Evolutionary conservation across 352 stramenopile genomes (phyloP).

Genomic region (Globisporangium okanoganense): DNA sequence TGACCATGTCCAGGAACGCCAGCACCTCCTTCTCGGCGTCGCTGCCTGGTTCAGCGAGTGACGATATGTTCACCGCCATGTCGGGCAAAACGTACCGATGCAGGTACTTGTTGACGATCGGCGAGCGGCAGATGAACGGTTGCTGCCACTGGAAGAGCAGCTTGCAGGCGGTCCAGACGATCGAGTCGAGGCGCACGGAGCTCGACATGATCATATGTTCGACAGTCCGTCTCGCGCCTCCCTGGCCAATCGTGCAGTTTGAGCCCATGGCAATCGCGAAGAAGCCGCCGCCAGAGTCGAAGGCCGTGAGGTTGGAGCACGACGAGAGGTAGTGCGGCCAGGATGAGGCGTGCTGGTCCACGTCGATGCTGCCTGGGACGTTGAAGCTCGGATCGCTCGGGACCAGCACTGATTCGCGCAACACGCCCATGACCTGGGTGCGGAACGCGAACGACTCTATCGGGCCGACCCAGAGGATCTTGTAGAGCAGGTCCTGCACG

Average conservation of each 20-base stretch:
- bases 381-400: background rate
- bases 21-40: slow-evolving; percentile 20
- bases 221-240: background rate
- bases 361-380: background rate
- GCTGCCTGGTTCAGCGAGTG: slow-evolving; percentile 6
- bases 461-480: slow-evolving; percentile 25
- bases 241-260: slow-evolving; percentile 20
- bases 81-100: slow-evolving; percentile 13
- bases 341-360: slow-evolving; percentile 8
- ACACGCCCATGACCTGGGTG: slow-evolving; percentile 15
- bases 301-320: slow-evolving; percentile 13
- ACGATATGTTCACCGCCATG: slow-evolving; percentile 6
- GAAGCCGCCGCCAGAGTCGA: slow-evolving; percentile 17
- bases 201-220: slow-evolving; percentile 18
- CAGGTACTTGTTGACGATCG: slow-evolving; percentile 22
- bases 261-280: slow-evolving; percentile 18
- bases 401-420: slow-evolving; percentile 6
- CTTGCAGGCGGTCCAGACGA: slow-evolving; percentile 23
- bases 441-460: slow-evolving; percentile 20
- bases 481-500: slow-evolving; percentile 25
- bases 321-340: slow-evolving; percentile 23
- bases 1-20: slow-evolving; percentile 22
- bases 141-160: slow-evolving; percentile 20
- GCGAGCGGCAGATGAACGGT: slow-evolving; percentile 21
- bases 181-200: slow-evolving; percentile 20